phyloP scores from a whole-genome alignment of 2,329 filamentous ascomycete species.

The Colletotrichum sp. region DNA sequence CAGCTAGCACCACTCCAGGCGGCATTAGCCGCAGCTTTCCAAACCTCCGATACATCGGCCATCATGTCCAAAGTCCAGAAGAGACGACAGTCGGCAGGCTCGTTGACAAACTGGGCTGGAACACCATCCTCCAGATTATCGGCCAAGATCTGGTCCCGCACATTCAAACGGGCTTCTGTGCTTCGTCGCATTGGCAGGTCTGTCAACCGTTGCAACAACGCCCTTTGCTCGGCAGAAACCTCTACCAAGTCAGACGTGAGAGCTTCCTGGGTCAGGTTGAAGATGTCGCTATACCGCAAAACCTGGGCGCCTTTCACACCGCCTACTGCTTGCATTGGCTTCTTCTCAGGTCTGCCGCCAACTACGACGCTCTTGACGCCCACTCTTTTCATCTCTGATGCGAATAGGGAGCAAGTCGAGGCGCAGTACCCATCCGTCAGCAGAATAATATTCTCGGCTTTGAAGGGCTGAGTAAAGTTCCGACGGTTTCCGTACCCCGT shows the following conservation, averaged over 20 bases:
- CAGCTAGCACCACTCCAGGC: slow-evolving; percentile 45
- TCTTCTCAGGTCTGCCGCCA: slow-evolving; percentile 28
- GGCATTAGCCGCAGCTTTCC: slow-evolving; percentile 47
- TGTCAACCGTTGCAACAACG: slow-evolving; percentile 33
- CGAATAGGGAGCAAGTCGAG: slow-evolving; percentile 62
- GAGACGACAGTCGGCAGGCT: slow-evolving; percentile 55
- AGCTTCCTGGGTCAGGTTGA: neutral
- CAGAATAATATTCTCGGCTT: slow-evolving; percentile 60
- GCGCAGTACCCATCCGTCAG: slow-evolving; percentile 64
- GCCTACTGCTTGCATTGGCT: slow-evolving; percentile 49
- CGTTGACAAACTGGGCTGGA: slow-evolving; percentile 53
- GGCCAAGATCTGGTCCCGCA: slow-evolving; percentile 41
- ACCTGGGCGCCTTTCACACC: slow-evolving; percentile 48
- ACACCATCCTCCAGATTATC: slow-evolving; percentile 39
- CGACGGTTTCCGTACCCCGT: slow-evolving; percentile 52
- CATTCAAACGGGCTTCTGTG: slow-evolving; percentile 37
- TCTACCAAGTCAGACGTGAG: slow-evolving; percentile 1
- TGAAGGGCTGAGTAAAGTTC: slow-evolving; percentile 58
- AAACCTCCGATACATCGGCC: slow-evolving; percentile 47
- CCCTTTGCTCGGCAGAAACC: slow-evolving; percentile 29
- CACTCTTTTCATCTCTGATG: slow-evolving; percentile 51
- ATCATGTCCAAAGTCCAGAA: slow-evolving; percentile 55
- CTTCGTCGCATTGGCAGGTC: slow-evolving; percentile 35
- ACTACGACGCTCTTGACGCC: neutral
- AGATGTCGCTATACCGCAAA: slow-evolving; percentile 33